These are phyloP conservation scores for Camelina laxa DNA, from an alignment of 345 rosid genomes.

Conservation along the genomic window DNA sequence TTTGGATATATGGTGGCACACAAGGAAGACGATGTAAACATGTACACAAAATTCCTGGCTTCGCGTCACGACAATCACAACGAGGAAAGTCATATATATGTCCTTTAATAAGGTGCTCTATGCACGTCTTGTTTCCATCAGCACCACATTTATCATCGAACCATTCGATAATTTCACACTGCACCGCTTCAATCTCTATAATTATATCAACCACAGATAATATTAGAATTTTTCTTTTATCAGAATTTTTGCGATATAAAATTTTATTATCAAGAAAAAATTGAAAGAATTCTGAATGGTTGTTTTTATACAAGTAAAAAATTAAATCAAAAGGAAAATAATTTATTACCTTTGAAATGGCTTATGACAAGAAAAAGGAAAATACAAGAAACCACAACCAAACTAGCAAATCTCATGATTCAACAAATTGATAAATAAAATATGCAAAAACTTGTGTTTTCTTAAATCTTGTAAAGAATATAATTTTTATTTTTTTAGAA, in stretches of 20 bases:
- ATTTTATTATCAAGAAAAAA: neutral
- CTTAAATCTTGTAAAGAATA: neutral
- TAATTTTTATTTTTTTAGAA: neutral
- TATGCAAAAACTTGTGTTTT: neutral
- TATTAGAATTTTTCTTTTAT: neutral
- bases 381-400: slow-evolving; percentile 3
- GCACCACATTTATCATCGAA: slow-evolving; percentile 2
- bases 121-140: slow-evolving; percentile 8
- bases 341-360: neutral
- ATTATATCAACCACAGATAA: neutral
- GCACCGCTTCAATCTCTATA: neutral
- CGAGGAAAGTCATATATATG: neutral
- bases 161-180: neutral
- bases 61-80: neutral
- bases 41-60: neutral
- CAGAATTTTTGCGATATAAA: neutral
- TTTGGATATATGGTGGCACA: neutral
- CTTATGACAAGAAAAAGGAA: neutral
- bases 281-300: neutral
- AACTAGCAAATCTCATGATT: slow-evolving; percentile 18
- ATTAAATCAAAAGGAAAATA: neutral
- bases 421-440: neutral
- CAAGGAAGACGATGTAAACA: slow-evolving; percentile 8
- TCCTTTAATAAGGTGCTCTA: neutral
- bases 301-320: neutral